Evolutionary conservation across 352 stramenopile species (phyloP).

Genomic region (Globisporangium cederbergense): DNA sequence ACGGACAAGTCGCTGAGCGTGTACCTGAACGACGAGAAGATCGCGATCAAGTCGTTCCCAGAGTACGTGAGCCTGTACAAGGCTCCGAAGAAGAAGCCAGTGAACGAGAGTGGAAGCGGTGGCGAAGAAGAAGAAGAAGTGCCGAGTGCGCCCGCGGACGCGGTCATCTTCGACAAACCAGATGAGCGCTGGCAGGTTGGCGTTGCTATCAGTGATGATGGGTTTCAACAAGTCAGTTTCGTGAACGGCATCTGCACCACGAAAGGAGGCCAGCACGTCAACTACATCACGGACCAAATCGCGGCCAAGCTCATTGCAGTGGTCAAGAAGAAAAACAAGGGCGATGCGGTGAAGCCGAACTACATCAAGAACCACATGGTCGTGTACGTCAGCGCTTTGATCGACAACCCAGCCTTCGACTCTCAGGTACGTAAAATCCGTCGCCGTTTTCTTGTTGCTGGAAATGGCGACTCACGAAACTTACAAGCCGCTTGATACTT

Average conservation of each 20-base stretch:
- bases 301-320: constrained; percentile 86
- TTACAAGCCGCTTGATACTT: not conserved
- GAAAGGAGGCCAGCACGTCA: constrained; percentile 96
- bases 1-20: constrained; percentile 91
- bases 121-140: constrained; percentile 10
- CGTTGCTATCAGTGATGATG: constrained; percentile 89
- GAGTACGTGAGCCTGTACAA: constrained; percentile 94
- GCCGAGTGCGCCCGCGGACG: constrained; percentile 16
- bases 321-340: constrained; percentile 94
- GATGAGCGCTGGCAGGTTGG: constrained; percentile 95
- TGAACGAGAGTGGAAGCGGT: constrained; percentile 12
- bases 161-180: constrained; percentile 90
- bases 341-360: constrained; percentile 90
- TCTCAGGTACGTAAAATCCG: constrained; percentile 67
- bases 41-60: constrained; percentile 92
- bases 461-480: not conserved
- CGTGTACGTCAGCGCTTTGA: constrained; percentile 95
- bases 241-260: constrained; percentile 97
- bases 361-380: constrained; percentile 95
- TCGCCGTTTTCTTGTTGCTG: not conserved
- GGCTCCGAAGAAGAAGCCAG: constrained; percentile 20
- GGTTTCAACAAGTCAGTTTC: constrained; percentile 96
- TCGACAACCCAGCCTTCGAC: constrained; percentile 98
- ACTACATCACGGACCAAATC: constrained; percentile 91
- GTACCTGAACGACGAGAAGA: constrained; percentile 92